Evolutionary conservation across 176 grass and related monocot genomes (phyloP).

Genomic region (Panicum miliaceum): DNA sequence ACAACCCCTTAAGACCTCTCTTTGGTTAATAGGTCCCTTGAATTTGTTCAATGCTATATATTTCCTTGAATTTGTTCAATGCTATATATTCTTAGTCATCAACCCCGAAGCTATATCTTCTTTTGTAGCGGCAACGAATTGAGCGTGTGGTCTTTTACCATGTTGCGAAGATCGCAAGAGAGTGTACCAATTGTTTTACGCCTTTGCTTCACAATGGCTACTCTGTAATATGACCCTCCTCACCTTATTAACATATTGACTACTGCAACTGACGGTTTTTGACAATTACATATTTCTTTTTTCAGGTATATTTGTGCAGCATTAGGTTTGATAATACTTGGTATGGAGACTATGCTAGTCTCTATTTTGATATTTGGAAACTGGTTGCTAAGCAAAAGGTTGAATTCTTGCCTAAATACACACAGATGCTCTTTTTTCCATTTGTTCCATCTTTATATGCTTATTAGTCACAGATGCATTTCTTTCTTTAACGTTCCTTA

Average conservation of each 20-base stretch:
- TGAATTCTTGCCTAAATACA: not conserved
- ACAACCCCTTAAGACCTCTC: not conserved
- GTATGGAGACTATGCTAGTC: not conserved
- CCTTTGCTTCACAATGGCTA: not conserved
- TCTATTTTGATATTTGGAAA: slow-evolving; percentile 33
- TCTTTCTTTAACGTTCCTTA: not conserved
- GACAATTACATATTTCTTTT: not conserved
- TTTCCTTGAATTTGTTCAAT: not conserved
- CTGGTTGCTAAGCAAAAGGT: slow-evolving; percentile 19
- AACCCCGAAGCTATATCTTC: not conserved
- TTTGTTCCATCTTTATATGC: not conserved
- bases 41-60: not conserved
- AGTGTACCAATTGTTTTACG: not conserved
- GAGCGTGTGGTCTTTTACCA: not conserved
- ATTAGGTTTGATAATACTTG: not conserved
- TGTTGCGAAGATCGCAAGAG: slow-evolving; percentile 2
- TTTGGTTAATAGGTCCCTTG: not conserved
- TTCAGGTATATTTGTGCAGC: slow-evolving; percentile 5
- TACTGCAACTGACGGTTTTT: slow-evolving; percentile 13
- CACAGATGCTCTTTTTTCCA: not conserved
- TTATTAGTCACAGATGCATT: not conserved
- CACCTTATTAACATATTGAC: not conserved
- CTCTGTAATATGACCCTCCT: slow-evolving; percentile 10
- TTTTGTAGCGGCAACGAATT: not conserved
- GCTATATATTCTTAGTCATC: not conserved